Evolutionary conservation across 192 early-diverging fungal species (phyloP), one percentile per base, ranked within the genome.

Genomic region (Umbelopsis sp.): DNA sequence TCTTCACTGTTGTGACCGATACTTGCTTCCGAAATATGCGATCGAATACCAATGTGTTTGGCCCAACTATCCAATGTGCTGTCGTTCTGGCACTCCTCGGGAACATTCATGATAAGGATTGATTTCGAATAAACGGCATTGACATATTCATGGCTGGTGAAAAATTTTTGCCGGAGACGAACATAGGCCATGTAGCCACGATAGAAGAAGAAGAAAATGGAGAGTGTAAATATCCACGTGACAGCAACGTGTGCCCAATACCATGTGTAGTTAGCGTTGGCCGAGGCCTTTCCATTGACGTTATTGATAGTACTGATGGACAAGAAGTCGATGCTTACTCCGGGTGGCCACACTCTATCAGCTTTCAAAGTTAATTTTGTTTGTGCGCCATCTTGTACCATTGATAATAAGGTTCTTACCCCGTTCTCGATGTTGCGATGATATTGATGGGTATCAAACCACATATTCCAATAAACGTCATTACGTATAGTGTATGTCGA

Each of bases 1-100:
- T 87, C 85, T 21, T 88, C 88, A 21, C 89, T 85, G 49, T 91
- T 88, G 51, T 85, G 86, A 44, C 88, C 90, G 38, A 94, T 86
- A 50, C 89, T 84, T 0, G 82, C 87, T 73, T 90, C 82, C 12
- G 84, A 72, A 32, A 89, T 83, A 12, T 72, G 72, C 16, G 82
- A 82, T 14, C 52, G 69, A 17, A 74, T 47, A 21, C 82, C 77
- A 16, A 81, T 76, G 10, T 66, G 72, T 22, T 73, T n/a, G 36
- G 89, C 70, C 59, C 83, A 90, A 1, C 65, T 26, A n/a, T 71
- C 45, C 69, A 92, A 80, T 10, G 75, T 78, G 17, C 70, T 67
- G 72, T 89, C 87, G 44, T 54, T 80, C 67, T 86, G 87, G 66
- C 88, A 68, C 9, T 79, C 77, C 3, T 59, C n/a, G 1, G 91